Evolutionary conservation across 495 filamentous ascomycete genomes (phyloP), one percentile per base, ranked within the genome.

Genomic region (Darksidea phi): DNA sequence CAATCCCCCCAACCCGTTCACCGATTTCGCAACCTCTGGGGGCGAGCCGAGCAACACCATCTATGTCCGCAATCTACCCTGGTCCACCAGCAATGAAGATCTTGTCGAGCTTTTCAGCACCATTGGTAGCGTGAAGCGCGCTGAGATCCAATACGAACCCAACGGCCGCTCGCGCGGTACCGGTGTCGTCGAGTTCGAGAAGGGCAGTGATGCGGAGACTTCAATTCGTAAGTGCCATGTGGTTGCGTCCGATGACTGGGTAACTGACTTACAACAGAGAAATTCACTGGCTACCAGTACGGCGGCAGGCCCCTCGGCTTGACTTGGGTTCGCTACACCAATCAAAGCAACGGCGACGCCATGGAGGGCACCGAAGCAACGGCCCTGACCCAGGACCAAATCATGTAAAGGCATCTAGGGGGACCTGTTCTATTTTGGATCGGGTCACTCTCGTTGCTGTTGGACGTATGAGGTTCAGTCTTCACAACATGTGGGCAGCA

Each of bases 51-150:
- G 86, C 72, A 81, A 88, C 61, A 85, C 80, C 24, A 97, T 98
- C 73, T 96, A 93, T 63, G 94, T 97, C 54, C 91, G 94, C 77
- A 98, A 98, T 70, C 84, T 98, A 57, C 94, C 94, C 5, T 98
- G 94, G 94, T 97, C 93, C 32, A 98, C 94, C 20, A 96, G 91
- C 76, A 97, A 97, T 68, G 95, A 97, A 56, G 94, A 98, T 73
- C 76, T 98, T 4, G 82, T 97, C 47, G 94, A 98, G 70, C 82
- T 98, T 13, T 98, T 98, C 82, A 91, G 87, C 26, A 98, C 94
- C 6, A 97, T 98, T 71, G 94, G 93, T 46, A 96, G 96, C 75
- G 94, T 98, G 61, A 91, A 96, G 67, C 90, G 90, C 66, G 94
- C 94, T 11, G 95, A 97, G 77, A 97, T 97, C 49, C 95, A 98